Conservation (phyloP, 108 stramenopile genomes). For the Cyclotella baltica region DNA sequence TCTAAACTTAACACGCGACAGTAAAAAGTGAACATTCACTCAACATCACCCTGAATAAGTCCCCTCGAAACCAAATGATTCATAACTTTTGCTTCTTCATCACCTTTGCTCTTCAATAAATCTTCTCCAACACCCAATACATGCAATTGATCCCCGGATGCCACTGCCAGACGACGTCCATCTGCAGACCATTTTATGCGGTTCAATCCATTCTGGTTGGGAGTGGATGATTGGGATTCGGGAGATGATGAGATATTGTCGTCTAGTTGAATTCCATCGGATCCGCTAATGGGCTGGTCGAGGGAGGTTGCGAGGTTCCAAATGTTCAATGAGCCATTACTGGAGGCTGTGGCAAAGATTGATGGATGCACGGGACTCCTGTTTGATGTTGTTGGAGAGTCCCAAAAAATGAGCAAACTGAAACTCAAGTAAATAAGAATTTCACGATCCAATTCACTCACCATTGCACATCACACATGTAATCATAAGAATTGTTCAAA, state of each 20-base stretch:
- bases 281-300: slow-evolving; percentile 84
- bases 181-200: slow-evolving; percentile 84
- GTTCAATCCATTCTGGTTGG: slow-evolving; percentile 66
- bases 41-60: slow-evolving; percentile 48
- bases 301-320: slow-evolving; percentile 86
- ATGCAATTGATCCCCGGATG: slow-evolving; percentile 80
- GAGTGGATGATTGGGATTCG: not conserved
- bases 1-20: too few species aligned
- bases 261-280: slow-evolving; percentile 76
- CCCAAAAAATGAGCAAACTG: not conserved
- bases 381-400: not conserved
- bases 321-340: slow-evolving; percentile 83
- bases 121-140: slow-evolving; percentile 81
- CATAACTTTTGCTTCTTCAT: slow-evolving; percentile 79
- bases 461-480: slow-evolving; percentile 93
- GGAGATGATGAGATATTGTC: not conserved
- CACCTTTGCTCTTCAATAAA: slow-evolving; percentile 73
- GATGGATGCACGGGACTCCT: slow-evolving; percentile 84
- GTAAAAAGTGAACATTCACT: too few species aligned
- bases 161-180: slow-evolving; percentile 82
- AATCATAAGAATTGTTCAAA: slow-evolving; percentile 88
- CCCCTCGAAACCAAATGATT: slow-evolving; percentile 69
- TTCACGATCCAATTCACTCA: slow-evolving; percentile 25
- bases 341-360: slow-evolving; percentile 86
- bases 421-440: slow-evolving; percentile 9